Percentiles rank a stretch among this genome's conserved stretches.
Evolutionary conservation across 495 filamentous ascomycete species (phyloP).

Genomic region (Thermothielavioides terrestris): DNA sequence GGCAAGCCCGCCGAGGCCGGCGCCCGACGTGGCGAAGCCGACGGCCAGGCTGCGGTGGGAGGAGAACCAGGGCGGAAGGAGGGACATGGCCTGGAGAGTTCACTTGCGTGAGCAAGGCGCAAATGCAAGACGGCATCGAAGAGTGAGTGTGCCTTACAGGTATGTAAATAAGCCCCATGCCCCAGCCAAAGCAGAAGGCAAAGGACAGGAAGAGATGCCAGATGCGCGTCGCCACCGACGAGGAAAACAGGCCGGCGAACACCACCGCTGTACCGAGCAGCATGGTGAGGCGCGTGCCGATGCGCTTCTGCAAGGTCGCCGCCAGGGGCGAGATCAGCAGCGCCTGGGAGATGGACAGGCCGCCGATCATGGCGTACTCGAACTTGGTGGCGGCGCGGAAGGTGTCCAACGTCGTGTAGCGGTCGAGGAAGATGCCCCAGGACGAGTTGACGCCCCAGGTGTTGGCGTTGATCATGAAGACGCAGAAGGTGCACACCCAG

Average conservation of each 20-base stretch:
- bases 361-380: constrained; percentile 60
- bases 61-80: constrained; percentile 65
- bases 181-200: constrained; percentile 61
- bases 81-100: constrained; percentile 36
- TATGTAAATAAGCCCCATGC: constrained; percentile 66
- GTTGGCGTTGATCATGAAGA: constrained; percentile 45
- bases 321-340: constrained; percentile 51
- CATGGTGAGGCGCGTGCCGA: constrained; percentile 45
- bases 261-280: constrained; percentile 47
- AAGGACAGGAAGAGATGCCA: constrained; percentile 65
- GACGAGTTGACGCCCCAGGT: constrained; percentile 53
- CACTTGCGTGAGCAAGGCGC: not conserved
- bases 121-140: not conserved
- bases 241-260: constrained; percentile 45
- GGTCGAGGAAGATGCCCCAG: constrained; percentile 46
- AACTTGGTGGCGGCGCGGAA: constrained; percentile 51
- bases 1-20: constrained; percentile 56
- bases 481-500: constrained; percentile 46
- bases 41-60: constrained; percentile 54
- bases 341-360: constrained; percentile 53
- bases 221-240: constrained; percentile 48
- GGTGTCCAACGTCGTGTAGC: constrained; percentile 47
- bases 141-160: constrained; percentile 26
- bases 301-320: constrained; percentile 42
- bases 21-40: constrained; percentile 57